Evolutionary conservation across 2,329 filamentous ascomycete genomes (phyloP), one percentile per base, ranked within the genome.

Genomic region (Cryoendolithus antarcticus): DNA sequence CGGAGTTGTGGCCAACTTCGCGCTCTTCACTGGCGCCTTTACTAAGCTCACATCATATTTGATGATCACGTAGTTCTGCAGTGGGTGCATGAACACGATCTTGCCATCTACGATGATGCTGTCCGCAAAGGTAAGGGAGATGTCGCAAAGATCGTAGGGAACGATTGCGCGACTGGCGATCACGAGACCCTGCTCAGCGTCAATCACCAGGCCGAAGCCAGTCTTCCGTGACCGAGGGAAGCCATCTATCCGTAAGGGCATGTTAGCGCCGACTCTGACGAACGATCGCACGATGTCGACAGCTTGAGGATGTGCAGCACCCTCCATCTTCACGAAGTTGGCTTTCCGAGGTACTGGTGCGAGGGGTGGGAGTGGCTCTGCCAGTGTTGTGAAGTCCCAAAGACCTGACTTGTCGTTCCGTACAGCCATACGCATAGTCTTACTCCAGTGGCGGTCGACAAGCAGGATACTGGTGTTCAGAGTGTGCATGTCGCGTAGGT

Each of bases 161-260:
- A 98, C 83, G 47, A 95, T 86, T 2, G 93, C 89, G 56, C 91
- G 71, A 1, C 91, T 96, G 39, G 96, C 89, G 43, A 96, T 75
- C 5, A 98, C 91, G 11, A 98, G 71, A 11, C 91, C 91, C 65
- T 95, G 89, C 44, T 93, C 86, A 1, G 93, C 91, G 62, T 98
- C 91, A 45, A 98, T 84, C n/a, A 98, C 89, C 30, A 98, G 67
- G 30, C 91, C 91, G 70, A 94, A 95, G 1, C 91, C 91, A 65
- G 86, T 91, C 63, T 93, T 91, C 35, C 86, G 75, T 49, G 91
- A 86, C 60, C 91, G 85, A 4, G 91, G 93, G 59, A 94, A 98
- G n/a, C 91, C 91, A 58, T 98, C 91, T 7, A 98, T 73, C 68
- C 96, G 96, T 45, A 98, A 68, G 0, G 91, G 91, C 80, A 98